Evolutionary conservation across 1,284 basidiomycete genomes (phyloP).

Genomic region (Malassezia vespertilionis): DNA sequence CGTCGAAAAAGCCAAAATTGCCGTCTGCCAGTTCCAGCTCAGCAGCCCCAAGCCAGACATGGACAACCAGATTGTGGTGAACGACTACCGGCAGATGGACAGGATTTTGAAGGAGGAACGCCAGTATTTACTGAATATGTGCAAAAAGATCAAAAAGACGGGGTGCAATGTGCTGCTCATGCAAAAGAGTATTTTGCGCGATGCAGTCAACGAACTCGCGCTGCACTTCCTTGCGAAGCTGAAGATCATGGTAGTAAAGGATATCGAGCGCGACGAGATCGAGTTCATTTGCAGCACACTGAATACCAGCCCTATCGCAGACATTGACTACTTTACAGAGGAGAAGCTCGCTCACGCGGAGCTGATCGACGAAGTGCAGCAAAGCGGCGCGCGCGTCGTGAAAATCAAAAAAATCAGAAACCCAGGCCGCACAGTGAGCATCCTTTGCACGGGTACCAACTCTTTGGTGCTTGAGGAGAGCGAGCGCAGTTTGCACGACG

Average conservation of each 20-base stretch:
- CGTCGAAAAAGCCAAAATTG: slow-evolving; percentile 97
- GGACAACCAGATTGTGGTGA: slow-evolving; percentile 99
- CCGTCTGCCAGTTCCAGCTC: slow-evolving; percentile 95
- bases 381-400: slow-evolving; percentile 80
- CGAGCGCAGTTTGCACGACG: slow-evolving; percentile 93
- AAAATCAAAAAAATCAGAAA: slow-evolving; percentile 92
- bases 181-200: slow-evolving; percentile 96
- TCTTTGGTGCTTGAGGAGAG: slow-evolving; percentile 89
- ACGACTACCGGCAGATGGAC: slow-evolving; percentile 99
- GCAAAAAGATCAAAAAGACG: slow-evolving; percentile 98
- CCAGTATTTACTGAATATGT: slow-evolving; percentile 92
- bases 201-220: slow-evolving; percentile 96
- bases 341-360: slow-evolving; percentile 97
- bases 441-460: slow-evolving; percentile 91
- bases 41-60: slow-evolving; percentile 97
- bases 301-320: slow-evolving; percentile 89
- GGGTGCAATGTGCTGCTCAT: slow-evolving; percentile 98
- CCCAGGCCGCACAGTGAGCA: slow-evolving; percentile 82
- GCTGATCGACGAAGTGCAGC: slow-evolving; percentile 78
- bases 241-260: slow-evolving; percentile 92
- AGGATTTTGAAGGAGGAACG: slow-evolving; percentile 98
- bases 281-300: slow-evolving; percentile 91
- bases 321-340: slow-evolving; percentile 96
- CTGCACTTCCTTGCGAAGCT: slow-evolving; percentile 95
- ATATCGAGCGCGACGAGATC: slow-evolving; percentile 97